A percentile compares a stretch with the other conserved stretches of the same genome.
Conservation (phyloP, 345 rosid genomes). For the Atalantia buxifolia region DNA sequence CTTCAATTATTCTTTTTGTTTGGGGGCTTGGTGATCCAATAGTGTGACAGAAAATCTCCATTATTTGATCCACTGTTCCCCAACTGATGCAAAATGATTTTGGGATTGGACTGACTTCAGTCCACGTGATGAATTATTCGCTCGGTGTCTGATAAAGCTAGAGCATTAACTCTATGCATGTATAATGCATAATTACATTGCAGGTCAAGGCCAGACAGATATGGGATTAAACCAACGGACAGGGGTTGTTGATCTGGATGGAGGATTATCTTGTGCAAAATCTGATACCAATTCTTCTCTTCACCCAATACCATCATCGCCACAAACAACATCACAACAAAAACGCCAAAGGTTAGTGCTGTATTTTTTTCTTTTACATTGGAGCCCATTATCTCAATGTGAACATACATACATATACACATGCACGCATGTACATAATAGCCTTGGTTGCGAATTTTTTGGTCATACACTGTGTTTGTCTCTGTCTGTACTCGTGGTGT, state of each 20-base stretch:
- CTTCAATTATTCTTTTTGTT: constrained; percentile 17
- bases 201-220: constrained; percentile 47
- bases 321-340: constrained; percentile 9
- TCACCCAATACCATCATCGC: constrained; percentile 17
- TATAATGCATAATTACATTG: constrained; percentile 11
- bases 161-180: constrained; percentile 21
- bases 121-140: constrained; percentile 19
- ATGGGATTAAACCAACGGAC: constrained; percentile 32
- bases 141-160: constrained; percentile 32
- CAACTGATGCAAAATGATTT: constrained; percentile 8
- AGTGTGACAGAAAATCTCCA: constrained; percentile 17
- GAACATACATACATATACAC: not conserved
- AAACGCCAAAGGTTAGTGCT: constrained; percentile 28
- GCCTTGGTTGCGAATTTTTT: constrained; percentile 1
- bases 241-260: constrained; percentile 24
- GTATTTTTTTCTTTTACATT: too few species aligned
- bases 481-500: not conserved
- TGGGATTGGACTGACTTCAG: constrained; percentile 10
- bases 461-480: constrained; percentile 24
- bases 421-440: constrained; percentile 23
- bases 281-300: constrained; percentile 21
- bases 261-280: constrained; percentile 24
- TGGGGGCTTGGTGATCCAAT: constrained; percentile 2
- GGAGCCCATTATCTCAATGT: not conserved
- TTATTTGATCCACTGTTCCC: constrained; percentile 24